These are phyloP conservation scores for Cladosporium halotolerans DNA, from an alignment of 2,329 filamentous ascomycete species.

Conservation along the genomic window DNA sequence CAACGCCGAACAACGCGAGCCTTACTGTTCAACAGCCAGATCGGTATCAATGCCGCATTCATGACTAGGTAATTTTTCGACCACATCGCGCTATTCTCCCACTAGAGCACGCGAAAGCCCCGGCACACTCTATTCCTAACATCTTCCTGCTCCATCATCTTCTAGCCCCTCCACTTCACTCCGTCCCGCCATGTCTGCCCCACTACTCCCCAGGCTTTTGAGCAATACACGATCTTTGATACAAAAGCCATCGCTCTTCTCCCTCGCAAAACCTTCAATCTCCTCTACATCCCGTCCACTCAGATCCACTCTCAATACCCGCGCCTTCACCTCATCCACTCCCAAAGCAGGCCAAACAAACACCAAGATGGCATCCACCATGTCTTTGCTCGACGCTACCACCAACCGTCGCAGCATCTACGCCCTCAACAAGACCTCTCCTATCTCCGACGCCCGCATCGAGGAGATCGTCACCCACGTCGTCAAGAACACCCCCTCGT, in stretches of 20 bases:
- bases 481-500: constrained; percentile 64
- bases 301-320: neutral
- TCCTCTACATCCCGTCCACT: neutral
- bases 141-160: neutral
- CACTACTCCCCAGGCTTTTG: constrained; percentile 5
- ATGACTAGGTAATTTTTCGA: too few relatives aligned
- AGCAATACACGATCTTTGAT: neutral
- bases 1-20: too few relatives aligned
- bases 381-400: constrained; percentile 56
- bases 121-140: neutral
- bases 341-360: constrained; percentile 9
- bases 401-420: constrained; percentile 58
- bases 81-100: too few relatives aligned
- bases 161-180: neutral
- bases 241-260: neutral
- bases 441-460: constrained; percentile 64
- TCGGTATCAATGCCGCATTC: too few relatives aligned
- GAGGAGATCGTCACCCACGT: constrained; percentile 55
- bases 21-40: too few relatives aligned
- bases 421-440: constrained; percentile 52
- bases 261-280: neutral
- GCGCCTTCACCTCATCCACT: constrained; percentile 10
- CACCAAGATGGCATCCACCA: constrained; percentile 33
- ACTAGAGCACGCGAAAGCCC: too few relatives aligned
- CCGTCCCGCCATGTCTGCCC: constrained; percentile 2